These are phyloP conservation scores for Selaginella moellendorffii DNA, from an alignment of 75 land plant species.

Conservation along the genomic window DNA sequence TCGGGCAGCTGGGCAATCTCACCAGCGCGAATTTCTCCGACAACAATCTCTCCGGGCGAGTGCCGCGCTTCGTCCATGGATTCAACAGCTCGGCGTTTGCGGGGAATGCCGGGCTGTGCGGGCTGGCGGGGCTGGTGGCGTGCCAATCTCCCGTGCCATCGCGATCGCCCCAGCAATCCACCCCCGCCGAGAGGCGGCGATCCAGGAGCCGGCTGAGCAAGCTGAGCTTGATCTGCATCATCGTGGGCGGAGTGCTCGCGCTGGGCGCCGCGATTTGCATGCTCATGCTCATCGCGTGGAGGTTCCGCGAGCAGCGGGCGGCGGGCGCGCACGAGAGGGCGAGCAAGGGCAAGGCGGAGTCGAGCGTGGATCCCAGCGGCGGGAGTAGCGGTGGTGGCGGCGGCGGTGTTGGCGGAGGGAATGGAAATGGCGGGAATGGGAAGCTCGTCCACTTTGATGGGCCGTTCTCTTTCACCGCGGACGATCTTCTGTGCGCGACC, in stretches of 20 bases:
- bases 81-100: slow-evolving; percentile 12
- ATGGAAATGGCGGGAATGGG: slow-evolving; percentile 13
- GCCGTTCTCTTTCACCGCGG: slow-evolving; percentile 56
- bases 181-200: neutral
- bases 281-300: slow-evolving; percentile 20
- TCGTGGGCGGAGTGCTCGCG: slow-evolving; percentile 38
- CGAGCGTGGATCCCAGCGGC: neutral
- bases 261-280: slow-evolving; percentile 33
- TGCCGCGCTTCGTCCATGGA: slow-evolving; percentile 22
- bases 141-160: slow-evolving; percentile 30
- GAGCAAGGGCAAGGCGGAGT: neutral
- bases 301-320: neutral
- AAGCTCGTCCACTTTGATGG: slow-evolving; percentile 84
- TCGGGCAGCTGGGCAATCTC: neutral
- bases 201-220: slow-evolving; percentile 24
- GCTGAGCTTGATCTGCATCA: slow-evolving; percentile 50
- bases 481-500: slow-evolving; percentile 78
- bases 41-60: slow-evolving; percentile 2
- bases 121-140: neutral
- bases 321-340: neutral
- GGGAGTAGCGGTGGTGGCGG: too few species aligned
- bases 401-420: neutral
- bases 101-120: slow-evolving; percentile 38
- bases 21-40: neutral
- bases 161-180: neutral